Evolutionary conservation across 106 monocot species (phyloP), one percentile per base, ranked within the genome.

Genomic region (Allium cepa): DNA sequence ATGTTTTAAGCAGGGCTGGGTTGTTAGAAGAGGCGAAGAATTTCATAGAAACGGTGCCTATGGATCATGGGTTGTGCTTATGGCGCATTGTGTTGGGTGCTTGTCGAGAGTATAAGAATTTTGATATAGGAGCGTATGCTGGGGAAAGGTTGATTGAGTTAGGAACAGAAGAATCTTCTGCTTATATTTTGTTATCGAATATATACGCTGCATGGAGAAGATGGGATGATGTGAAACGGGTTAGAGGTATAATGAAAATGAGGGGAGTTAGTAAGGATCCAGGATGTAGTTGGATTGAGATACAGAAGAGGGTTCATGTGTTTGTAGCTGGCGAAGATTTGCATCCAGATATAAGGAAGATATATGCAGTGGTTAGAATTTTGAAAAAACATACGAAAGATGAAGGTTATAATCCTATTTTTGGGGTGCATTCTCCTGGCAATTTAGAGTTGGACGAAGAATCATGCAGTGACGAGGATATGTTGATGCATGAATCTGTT

Each of bases 281-380:
- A 0, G 84, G 84, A 1, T 82, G 82, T 47, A 87, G 87, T 55
- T 87, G 91, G 91, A 80, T 84, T 26, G 92, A 92, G 58, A 8
- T 88, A 56, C 79, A 66, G 16, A 85, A 79, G 69, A 67, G 4
- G 15, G 59, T 88, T 22, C 85, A 92, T 63, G 73, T 85, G 11
- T 92, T 92, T 59, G 83, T 85, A 0, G 82, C 92, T 1, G 81
- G 79, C 17, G 92, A 92, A 55, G 76, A 68, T 14, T 73, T 66
- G 7, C 73, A 73, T 58, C 66, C 58, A 8, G 18, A 28, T 11
- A 73, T 66, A 53, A 66, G 49, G 17, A 63, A 73, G 8, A 45
- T 73, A 10, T 66, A 73, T 50, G 36, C 0, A 27, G 49, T 73
- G 15, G 49, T 73, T 56, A 66, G 58, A 26, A 26, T 66, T 26